Percentiles rank a stretch among this genome's conserved stretches.
phyloP scores from a whole-genome alignment of 208 protist genomes.

The Crithidia thermophila region DNA sequence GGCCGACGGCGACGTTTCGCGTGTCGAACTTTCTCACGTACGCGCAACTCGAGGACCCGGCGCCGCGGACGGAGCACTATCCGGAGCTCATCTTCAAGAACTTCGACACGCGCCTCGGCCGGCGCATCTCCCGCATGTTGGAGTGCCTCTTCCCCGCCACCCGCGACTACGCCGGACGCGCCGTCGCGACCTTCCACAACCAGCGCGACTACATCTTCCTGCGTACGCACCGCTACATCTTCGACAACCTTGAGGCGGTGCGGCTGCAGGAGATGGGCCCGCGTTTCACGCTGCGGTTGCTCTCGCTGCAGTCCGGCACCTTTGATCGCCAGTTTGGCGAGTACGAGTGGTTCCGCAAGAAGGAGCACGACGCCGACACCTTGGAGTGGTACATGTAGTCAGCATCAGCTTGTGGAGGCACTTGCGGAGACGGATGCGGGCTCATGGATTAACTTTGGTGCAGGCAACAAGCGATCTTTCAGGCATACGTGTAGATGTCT shows the following conservation, averaged over 20 bases:
- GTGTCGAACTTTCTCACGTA: conserved; percentile 88
- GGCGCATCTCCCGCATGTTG: conserved; percentile 84
- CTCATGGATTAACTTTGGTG: no score
- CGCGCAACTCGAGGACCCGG: conserved; percentile 80
- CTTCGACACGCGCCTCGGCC: conserved; percentile 92
- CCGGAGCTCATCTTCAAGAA: conserved; percentile 95
- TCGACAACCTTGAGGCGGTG: conserved; percentile 88
- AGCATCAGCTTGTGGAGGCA: not conserved
- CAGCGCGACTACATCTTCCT: conserved; percentile 95
- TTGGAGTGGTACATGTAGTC: conserved; percentile 91
- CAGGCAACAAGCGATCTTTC: no score
- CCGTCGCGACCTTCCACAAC: conserved; percentile 94
- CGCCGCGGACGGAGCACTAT: conserved; percentile 90
- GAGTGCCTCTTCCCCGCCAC: conserved; percentile 90
- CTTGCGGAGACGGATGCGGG: no score
- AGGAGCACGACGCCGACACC: conserved; percentile 90
- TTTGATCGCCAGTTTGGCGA: conserved; percentile 94
- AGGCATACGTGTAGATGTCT: no score
- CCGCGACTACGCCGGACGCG: conserved; percentile 88
- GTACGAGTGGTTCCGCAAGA: conserved; percentile 95
- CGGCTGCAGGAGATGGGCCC: conserved; percentile 94
- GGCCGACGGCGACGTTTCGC: conserved; percentile 89
- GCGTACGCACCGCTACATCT: conserved; percentile 93
- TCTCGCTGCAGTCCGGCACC: conserved; percentile 90
- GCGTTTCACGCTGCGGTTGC: conserved; percentile 88